These are phyloP conservation scores for Penicillium simplicissimum DNA, from an alignment of 495 filamentous ascomycete species.

Conservation along the genomic window DNA sequence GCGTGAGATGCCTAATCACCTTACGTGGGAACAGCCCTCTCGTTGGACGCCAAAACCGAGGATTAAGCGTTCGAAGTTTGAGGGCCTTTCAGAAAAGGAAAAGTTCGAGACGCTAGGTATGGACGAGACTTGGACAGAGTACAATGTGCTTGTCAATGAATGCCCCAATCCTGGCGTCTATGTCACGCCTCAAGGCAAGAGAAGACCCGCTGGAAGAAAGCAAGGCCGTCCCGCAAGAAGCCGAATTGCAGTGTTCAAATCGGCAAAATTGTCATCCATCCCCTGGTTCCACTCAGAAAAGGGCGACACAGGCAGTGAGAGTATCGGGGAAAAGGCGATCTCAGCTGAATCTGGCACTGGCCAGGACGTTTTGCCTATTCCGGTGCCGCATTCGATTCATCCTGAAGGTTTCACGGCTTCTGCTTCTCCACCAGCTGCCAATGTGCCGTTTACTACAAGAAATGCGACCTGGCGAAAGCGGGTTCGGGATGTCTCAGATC, in stretches of 20 bases:
- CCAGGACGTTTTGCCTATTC: not conserved
- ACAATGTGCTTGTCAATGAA: slow-evolving; percentile 42
- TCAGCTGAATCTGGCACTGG: not conserved
- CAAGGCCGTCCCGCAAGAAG: slow-evolving; percentile 53
- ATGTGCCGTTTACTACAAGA: not conserved
- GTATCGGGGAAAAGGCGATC: slow-evolving; percentile 1
- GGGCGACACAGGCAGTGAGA: slow-evolving; percentile 6
- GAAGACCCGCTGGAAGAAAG: slow-evolving; percentile 42
- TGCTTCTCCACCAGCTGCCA: not conserved
- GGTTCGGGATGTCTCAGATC: not conserved
- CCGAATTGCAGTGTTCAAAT: slow-evolving; percentile 55
- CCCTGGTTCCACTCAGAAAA: slow-evolving; percentile 36
- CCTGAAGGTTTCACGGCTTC: not conserved
- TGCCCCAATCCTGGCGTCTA: slow-evolving; percentile 50
- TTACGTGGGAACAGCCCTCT: not conserved
- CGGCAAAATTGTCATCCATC: slow-evolving; percentile 34
- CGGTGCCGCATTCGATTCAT: not conserved
- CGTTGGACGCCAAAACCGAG: slow-evolving; percentile 7
- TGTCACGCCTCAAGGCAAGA: slow-evolving; percentile 49
- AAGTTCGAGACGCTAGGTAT: slow-evolving; percentile 43
- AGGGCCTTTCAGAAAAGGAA: slow-evolving; percentile 39
- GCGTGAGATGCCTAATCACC: not conserved
- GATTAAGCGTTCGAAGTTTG: slow-evolving; percentile 23
- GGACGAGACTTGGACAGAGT: slow-evolving; percentile 49
- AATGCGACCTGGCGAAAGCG: slow-evolving; percentile 1